A percentile compares a stretch with the other conserved stretches of the same genome.
phyloP scores from a whole-genome alignment of 345 rosid genomes.

The Nephelium lappaceum region DNA sequence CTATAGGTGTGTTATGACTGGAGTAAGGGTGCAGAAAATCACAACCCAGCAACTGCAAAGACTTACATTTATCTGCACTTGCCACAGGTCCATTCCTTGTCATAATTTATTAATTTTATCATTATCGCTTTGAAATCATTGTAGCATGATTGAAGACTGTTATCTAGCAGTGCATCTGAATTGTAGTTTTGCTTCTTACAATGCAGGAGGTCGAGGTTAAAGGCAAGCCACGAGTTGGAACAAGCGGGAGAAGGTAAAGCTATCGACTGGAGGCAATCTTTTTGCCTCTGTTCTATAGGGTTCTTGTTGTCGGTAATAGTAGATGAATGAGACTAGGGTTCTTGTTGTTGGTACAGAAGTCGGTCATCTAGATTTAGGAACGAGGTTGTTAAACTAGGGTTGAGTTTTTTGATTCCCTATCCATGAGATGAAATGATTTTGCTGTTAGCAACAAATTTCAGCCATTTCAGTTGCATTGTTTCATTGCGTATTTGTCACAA shows the following conservation, averaged over 20 bases:
- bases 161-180: background rate
- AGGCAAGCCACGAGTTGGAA: constrained; percentile 72
- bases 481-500: background rate
- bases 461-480: background rate
- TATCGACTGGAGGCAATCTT: background rate
- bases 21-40: constrained; percentile 91
- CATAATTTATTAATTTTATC: background rate
- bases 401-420: background rate
- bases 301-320: background rate
- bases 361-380: constrained; percentile 3
- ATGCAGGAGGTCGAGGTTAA: constrained; percentile 85
- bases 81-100: constrained; percentile 50
- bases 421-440: too few species aligned
- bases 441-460: background rate
- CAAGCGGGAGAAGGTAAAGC: constrained; percentile 55
- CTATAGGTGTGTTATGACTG: constrained; percentile 89
- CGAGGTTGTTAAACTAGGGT: background rate
- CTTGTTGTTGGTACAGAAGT: constrained; percentile 9
- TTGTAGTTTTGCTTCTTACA: background rate
- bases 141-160: background rate
- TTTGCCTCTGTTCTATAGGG: background rate
- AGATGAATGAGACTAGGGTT: background rate
- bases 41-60: constrained; percentile 74
- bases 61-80: constrained; percentile 60
- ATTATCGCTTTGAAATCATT: background rate